Base-by-base conservation (phyloP, 2,329 filamentous ascomycete genomes). In the Aspergillus sp. region DNA sequence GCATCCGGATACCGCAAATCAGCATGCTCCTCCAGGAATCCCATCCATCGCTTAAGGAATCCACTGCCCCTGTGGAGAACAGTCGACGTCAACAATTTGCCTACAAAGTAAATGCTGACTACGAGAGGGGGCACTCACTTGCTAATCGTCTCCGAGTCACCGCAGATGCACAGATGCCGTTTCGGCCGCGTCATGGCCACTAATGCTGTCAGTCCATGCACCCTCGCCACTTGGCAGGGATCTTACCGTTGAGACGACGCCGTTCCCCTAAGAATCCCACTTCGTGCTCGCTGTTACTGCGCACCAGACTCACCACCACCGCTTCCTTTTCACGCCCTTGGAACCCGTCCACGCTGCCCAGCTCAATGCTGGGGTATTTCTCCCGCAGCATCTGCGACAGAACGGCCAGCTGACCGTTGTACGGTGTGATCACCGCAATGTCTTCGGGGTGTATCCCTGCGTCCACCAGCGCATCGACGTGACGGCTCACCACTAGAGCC, bases 301-400 rank as follows among this genome's bases (percentile, higher is more conserved):
- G 85, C 59, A 99, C 95, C n/a, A 98, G 84, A 75, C 90, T 96
- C 54, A 99, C 88, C 41, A 99, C 85, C 15, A 99, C 89, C 2
- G 91, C 95, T 76, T 99, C 95, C 77, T 99, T 99, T 77, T 99
- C 95, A 17, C 95, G 87, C 36, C 95, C 95, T 76, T 99, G 95
- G 74, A 99, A 99, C 2, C 94, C 95, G 75, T 99, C 95, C 2
- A 99, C 91, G 69, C 92, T 96, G 36, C 95, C 95, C n/a, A 99
- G 82, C 75, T 99, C 95, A 54, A 99, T 87, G 11, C 90, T 92
- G 0, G 90, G 90, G 69, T 90, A 96, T 41, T 82, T 80, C 62
- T 95, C 90, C 72, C 94, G 95, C 53, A 99, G 83, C 65, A 89
- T 83, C 39, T 83, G 80, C 11, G 92, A 88, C 54, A 98, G 81